Evolutionary conservation across 768 basidiomycete species (phyloP).

Genomic region (Amanita rimosa): DNA sequence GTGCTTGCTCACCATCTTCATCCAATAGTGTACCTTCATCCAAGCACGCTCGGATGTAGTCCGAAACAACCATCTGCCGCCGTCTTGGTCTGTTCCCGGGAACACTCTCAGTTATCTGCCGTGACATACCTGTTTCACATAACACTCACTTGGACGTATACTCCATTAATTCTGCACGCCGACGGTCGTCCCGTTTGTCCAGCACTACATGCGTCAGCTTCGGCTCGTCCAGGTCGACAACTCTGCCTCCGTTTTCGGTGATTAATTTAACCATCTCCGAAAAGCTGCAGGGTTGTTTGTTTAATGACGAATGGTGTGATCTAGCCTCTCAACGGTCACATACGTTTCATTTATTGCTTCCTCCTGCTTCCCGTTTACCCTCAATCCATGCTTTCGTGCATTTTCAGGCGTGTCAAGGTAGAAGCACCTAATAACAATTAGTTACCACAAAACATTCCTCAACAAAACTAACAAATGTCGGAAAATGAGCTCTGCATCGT

Average conservation of each 20-base stretch:
- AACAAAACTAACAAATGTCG: slow-evolving; percentile 55
- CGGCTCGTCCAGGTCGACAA: slow-evolving; percentile 59
- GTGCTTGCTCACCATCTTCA: slow-evolving; percentile 57
- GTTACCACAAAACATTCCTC: not conserved
- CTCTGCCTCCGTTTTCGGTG: slow-evolving; percentile 56
- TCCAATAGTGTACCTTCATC: slow-evolving; percentile 79
- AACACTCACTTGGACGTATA: slow-evolving; percentile 56
- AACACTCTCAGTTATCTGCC: slow-evolving; percentile 8
- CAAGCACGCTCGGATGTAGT: slow-evolving; percentile 68
- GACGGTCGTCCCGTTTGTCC: slow-evolving; percentile 71
- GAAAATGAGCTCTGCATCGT: slow-evolving; percentile 74
- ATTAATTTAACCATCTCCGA: slow-evolving; percentile 39
- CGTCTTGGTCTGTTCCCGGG: slow-evolving; percentile 62
- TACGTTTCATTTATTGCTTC: slow-evolving; percentile 44
- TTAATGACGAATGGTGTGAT: not conserved
- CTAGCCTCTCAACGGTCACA: not conserved
- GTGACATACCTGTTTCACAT: not conserved
- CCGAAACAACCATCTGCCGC: slow-evolving; percentile 65
- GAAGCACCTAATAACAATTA: slow-evolving; percentile 46
- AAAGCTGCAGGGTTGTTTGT: slow-evolving; percentile 33
- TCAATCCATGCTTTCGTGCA: slow-evolving; percentile 54
- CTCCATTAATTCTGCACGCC: slow-evolving; percentile 59
- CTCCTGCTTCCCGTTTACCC: slow-evolving; percentile 40
- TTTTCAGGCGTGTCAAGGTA: slow-evolving; percentile 81
- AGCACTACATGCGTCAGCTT: slow-evolving; percentile 82